Evolutionary conservation across 352 stramenopile genomes (phyloP).

Genomic region (Aphanomyces invadans): DNA sequence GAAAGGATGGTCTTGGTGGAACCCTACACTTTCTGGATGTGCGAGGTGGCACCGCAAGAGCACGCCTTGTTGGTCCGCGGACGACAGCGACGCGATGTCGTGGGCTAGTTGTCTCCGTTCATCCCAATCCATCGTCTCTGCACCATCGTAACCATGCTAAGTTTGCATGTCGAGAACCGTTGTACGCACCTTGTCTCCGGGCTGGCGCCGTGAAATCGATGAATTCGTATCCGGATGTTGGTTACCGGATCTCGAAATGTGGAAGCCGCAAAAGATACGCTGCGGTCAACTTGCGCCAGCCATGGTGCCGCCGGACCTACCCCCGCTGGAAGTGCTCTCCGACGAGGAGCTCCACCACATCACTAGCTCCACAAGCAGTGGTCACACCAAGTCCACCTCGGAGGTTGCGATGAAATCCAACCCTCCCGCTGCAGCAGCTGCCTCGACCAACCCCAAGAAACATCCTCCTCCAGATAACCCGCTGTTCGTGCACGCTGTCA

Average conservation of each 20-base stretch:
- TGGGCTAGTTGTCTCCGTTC: slow-evolving; percentile 47
- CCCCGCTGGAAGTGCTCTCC: background rate
- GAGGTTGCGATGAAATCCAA: background rate
- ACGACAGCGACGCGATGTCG: slow-evolving; percentile 62
- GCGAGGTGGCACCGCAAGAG: slow-evolving; percentile 48
- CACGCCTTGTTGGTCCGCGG: slow-evolving; percentile 55
- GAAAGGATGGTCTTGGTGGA: background rate
- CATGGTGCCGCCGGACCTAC: background rate
- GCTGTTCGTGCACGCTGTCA: slow-evolving; percentile 5
- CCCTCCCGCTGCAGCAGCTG: background rate
- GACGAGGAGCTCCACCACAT: background rate
- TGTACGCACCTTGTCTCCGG: background rate
- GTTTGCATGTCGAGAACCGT: background rate
- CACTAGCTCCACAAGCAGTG: background rate
- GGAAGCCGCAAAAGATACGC: background rate
- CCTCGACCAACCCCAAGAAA: background rate
- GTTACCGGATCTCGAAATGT: slow-evolving; percentile 12
- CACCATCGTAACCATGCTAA: background rate
- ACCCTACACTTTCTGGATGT: slow-evolving; percentile 27
- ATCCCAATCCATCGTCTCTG: slow-evolving; percentile 46
- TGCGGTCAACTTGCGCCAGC: background rate
- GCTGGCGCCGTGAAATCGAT: background rate
- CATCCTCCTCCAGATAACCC: background rate
- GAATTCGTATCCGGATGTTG: background rate
- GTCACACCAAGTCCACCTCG: background rate